phyloP scores from a whole-genome alignment of 805 yeast species.

The Spathaspora arborariae region DNA sequence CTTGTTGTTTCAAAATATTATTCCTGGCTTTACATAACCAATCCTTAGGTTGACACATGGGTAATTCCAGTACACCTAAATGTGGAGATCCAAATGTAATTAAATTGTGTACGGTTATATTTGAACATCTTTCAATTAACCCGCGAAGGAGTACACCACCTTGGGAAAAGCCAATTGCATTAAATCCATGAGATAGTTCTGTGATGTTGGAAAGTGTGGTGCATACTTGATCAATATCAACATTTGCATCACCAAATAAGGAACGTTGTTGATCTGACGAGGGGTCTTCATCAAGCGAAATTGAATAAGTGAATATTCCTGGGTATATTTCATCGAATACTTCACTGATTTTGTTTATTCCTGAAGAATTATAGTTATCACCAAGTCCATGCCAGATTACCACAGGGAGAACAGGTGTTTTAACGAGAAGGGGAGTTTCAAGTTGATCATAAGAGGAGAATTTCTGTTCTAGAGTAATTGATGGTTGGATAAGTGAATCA shows the following conservation, averaged over 20 bases:
- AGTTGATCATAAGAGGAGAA: background rate
- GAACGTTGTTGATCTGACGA: constrained; percentile 52
- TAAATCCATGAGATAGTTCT: constrained; percentile 53
- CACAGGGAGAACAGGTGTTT: constrained; percentile 38
- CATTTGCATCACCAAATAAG: constrained; percentile 55
- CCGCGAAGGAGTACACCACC: constrained; percentile 81
- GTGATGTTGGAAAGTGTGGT: constrained; percentile 44
- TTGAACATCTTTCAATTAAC: constrained; percentile 55
- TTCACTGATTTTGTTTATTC: constrained; percentile 46
- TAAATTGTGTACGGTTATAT: constrained; percentile 40
- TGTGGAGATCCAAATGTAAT: constrained; percentile 83
- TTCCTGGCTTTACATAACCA: constrained; percentile 61
- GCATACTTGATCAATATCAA: constrained; percentile 54
- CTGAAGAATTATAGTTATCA: constrained; percentile 61
- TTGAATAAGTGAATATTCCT: constrained; percentile 48
- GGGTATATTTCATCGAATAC: constrained; percentile 46
- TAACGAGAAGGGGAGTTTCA: background rate
- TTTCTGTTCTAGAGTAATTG: background rate
- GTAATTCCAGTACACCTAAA: constrained; percentile 68
- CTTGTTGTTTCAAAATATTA: constrained; percentile 50
- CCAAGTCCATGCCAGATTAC: constrained; percentile 88
- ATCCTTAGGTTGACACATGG: constrained; percentile 50
- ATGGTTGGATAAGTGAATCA: background rate
- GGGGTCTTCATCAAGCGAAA: constrained; percentile 48
- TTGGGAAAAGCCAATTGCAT: constrained; percentile 77